Evolutionary conservation across 495 filamentous ascomycete genomes (phyloP).

Genomic region (Xylaria castorea): DNA sequence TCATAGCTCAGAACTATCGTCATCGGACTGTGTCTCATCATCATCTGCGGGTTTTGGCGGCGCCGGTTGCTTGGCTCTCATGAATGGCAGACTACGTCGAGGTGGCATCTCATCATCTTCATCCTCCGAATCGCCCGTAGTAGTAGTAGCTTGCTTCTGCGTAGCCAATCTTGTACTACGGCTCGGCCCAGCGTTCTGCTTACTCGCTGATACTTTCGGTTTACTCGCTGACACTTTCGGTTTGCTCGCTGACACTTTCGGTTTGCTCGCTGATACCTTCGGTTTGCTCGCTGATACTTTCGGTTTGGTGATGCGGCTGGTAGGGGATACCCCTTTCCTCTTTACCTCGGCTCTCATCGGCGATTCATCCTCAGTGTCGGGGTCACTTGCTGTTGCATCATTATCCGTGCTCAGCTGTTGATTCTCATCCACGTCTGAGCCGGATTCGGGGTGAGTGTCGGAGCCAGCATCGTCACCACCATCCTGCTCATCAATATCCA

Average conservation of each 20-base stretch:
- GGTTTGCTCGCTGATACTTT: constrained; percentile 27
- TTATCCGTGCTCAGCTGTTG: constrained; percentile 49
- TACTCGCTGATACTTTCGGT: constrained; percentile 29
- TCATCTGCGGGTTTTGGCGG: constrained; percentile 37
- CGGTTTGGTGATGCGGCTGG: constrained; percentile 26
- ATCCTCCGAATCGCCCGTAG: constrained; percentile 21
- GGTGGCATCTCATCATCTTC: constrained; percentile 30
- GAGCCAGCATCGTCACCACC: neutral
- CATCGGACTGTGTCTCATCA: constrained; percentile 53
- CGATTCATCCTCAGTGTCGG: constrained; percentile 52
- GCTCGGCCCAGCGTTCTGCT: constrained; percentile 28
- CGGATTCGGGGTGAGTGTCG: neutral
- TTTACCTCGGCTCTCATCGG: constrained; percentile 34
- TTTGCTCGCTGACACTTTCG: constrained; percentile 28
- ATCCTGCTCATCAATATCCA: constrained; percentile 60
- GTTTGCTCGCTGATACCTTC: too few species aligned
- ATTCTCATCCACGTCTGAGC: constrained; percentile 37
- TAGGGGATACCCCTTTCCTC: constrained; percentile 11
- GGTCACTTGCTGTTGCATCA: constrained; percentile 51
- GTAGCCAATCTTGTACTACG: constrained; percentile 32
- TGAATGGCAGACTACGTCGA: constrained; percentile 43
- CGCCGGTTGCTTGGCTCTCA: constrained; percentile 35
- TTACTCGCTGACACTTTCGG: constrained; percentile 29
- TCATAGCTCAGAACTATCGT: constrained; percentile 55
- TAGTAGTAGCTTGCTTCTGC: constrained; percentile 32